These are phyloP conservation scores for Paraphaeosphaeria sporulosa DNA, from an alignment of 2,329 filamentous ascomycete species.

Conservation along the genomic window DNA sequence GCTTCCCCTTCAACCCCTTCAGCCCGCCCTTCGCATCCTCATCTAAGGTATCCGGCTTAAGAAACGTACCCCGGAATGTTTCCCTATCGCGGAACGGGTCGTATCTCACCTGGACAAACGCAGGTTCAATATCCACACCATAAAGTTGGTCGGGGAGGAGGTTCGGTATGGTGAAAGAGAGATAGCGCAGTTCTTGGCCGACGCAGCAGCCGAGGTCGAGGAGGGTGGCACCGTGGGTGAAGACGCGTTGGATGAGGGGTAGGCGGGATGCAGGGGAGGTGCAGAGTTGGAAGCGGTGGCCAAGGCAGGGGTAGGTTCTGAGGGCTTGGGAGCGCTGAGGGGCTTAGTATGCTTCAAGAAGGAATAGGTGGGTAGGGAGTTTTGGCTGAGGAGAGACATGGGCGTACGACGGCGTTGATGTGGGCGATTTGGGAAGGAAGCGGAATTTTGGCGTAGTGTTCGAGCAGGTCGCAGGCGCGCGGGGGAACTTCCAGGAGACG, in stretches of 20 bases:
- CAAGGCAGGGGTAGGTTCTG: neutral
- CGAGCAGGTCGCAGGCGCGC: neutral
- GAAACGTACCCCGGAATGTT: neutral
- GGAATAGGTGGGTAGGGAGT: no score
- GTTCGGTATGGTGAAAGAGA: neutral
- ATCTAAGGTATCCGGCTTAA: neutral
- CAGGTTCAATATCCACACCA: neutral
- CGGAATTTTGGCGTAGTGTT: neutral
- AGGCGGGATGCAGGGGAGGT: neutral
- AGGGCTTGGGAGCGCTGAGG: neutral
- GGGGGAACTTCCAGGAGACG: neutral
- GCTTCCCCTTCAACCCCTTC: neutral
- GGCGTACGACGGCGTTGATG: neutral
- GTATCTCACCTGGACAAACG: neutral
- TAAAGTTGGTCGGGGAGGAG: neutral
- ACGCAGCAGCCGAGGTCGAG: conserved; percentile 2
- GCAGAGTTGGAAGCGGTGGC: neutral
- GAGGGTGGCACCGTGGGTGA: neutral
- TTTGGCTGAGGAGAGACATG: neutral
- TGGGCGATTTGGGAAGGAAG: neutral
- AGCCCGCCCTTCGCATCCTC: neutral
- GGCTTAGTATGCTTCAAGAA: neutral
- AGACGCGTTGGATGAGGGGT: neutral
- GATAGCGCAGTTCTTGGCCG: neutral
- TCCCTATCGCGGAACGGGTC: neutral